Conservation (phyloP, 352 stramenopile species). For the Globisporangium okanoganense region DNA sequence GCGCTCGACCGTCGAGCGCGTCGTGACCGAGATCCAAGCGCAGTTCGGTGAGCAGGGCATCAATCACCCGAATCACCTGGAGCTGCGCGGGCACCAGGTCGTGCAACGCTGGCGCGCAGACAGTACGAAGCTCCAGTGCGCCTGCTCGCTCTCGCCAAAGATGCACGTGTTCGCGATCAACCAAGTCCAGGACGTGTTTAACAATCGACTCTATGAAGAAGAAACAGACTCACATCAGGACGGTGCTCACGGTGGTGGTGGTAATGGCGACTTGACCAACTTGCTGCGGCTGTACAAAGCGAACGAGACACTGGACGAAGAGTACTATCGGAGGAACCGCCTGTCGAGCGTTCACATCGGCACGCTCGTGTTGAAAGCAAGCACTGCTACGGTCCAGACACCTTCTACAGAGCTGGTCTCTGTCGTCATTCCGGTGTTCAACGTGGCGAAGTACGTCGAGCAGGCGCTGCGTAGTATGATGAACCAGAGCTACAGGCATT, state of each 20-base stretch:
- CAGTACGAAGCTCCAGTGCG: slow-evolving; percentile 31
- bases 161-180: slow-evolving; percentile 85
- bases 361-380: slow-evolving; percentile 40
- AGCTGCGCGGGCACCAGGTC: slow-evolving; percentile 53
- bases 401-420: slow-evolving; percentile 26
- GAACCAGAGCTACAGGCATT: slow-evolving; percentile 31
- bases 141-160: slow-evolving; percentile 41
- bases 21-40: slow-evolving; percentile 26
- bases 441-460: slow-evolving; percentile 35
- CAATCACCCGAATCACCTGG: slow-evolving; percentile 58
- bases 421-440: slow-evolving; percentile 77
- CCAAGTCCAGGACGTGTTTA: slow-evolving; percentile 77
- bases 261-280: slow-evolving; percentile 29
- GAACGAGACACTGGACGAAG: slow-evolving; percentile 43
- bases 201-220: slow-evolving; percentile 58
- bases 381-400: background rate
- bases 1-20: slow-evolving; percentile 23
- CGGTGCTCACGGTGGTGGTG: slow-evolving; percentile 14
- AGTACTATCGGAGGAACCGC: slow-evolving; percentile 40
- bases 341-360: slow-evolving; percentile 84
- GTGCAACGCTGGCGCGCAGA: slow-evolving; percentile 20
- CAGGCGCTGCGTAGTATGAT: slow-evolving; percentile 43
- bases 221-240: slow-evolving; percentile 2
- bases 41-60: slow-evolving; percentile 30
- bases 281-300: slow-evolving; percentile 28